A percentile compares a stretch with the other conserved stretches of the same genome.
phyloP scores from a whole-genome alignment of 1,284 basidiomycete genomes.

The Puccinia coronata region DNA sequence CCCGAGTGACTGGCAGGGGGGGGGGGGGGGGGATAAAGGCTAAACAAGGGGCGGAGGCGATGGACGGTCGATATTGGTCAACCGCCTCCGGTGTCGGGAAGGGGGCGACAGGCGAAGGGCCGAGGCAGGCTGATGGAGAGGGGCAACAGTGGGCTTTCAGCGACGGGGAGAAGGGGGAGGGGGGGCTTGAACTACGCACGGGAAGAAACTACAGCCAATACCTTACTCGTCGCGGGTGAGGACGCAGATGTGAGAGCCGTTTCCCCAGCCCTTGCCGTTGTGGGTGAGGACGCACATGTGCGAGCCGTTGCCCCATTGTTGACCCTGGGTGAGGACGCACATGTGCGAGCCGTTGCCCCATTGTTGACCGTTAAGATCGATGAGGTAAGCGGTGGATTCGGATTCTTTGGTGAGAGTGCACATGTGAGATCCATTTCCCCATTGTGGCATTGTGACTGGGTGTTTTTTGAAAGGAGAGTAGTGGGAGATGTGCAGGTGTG shows the following conservation, averaged over 20 bases:
- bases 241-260: conserved; percentile 13
- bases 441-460: background rate
- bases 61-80: too few relatives aligned
- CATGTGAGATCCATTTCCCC: conserved; percentile 11
- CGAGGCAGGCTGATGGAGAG: too few relatives aligned
- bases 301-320: background rate
- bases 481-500: too few relatives aligned
- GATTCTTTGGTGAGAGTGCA: background rate
- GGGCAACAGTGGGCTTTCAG: too few relatives aligned
- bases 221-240: background rate
- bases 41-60: too few relatives aligned
- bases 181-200: too few relatives aligned
- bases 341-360: conserved; percentile 4
- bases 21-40: too few relatives aligned
- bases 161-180: too few relatives aligned
- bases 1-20: too few relatives aligned
- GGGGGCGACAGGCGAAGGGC: too few relatives aligned
- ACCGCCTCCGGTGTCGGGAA: too few relatives aligned
- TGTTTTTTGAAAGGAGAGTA: background rate
- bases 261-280: background rate
- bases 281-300: background rate
- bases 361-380: background rate
- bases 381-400: background rate
- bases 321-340: conserved; percentile 2
- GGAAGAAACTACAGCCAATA: too few relatives aligned